phyloP scores from a whole-genome alignment of 2,329 filamentous ascomycete species.

The Penicillium thymicola region DNA sequence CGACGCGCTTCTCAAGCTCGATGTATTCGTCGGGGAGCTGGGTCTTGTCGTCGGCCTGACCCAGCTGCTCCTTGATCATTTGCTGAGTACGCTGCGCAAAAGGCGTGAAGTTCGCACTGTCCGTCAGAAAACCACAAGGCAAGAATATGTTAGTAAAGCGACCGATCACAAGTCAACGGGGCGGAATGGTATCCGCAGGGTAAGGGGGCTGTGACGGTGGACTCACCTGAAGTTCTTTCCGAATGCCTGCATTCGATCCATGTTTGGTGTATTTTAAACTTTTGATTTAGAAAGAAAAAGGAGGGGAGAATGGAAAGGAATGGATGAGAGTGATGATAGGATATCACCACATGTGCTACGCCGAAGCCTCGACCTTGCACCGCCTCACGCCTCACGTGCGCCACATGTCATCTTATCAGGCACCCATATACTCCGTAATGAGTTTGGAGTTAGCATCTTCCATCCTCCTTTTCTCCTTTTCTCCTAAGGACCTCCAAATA shows the following conservation, averaged over 20 bases:
- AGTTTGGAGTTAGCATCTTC: too few relatives aligned
- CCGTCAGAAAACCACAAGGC: slow-evolving; percentile 47
- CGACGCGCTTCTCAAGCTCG: slow-evolving; percentile 96
- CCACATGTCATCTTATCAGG: slow-evolving; percentile 21
- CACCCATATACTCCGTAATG: neutral
- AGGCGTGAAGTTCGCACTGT: slow-evolving; percentile 79
- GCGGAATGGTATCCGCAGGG: slow-evolving; percentile 3
- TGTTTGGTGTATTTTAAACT: slow-evolving; percentile 32
- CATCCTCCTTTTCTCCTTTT: neutral
- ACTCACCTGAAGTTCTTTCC: slow-evolving; percentile 67
- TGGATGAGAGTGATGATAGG: slow-evolving; percentile 8
- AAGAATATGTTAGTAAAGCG: slow-evolving; percentile 32
- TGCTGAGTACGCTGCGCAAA: slow-evolving; percentile 93
- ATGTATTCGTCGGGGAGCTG: slow-evolving; percentile 96
- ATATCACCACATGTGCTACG: slow-evolving; percentile 10
- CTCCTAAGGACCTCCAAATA: neutral
- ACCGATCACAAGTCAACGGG: slow-evolving; percentile 14
- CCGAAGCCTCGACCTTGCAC: slow-evolving; percentile 19
- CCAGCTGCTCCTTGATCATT: slow-evolving; percentile 96
- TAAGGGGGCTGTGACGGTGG: slow-evolving; percentile 12
- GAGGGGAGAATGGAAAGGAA: neutral
- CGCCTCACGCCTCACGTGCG: slow-evolving; percentile 18
- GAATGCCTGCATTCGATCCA: slow-evolving; percentile 69
- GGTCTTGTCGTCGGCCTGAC: slow-evolving; percentile 94
- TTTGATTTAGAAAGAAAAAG: neutral